Conservation (phyloP, 805 yeast genomes). For the Metschnikowia dekortorum region DNA sequence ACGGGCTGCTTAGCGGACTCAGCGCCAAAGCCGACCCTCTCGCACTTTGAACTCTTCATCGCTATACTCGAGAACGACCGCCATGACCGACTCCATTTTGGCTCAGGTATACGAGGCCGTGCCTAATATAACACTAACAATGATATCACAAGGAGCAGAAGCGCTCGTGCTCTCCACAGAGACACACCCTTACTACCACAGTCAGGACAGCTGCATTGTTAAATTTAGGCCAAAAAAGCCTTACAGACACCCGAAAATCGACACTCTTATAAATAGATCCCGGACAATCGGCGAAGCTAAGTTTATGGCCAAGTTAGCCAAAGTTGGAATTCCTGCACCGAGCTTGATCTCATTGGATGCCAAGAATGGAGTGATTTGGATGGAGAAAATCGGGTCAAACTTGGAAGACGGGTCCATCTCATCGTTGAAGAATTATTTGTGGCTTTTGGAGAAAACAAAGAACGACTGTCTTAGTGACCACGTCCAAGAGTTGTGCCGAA, state of each 20-base stretch:
- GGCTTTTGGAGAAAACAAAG: constrained; percentile 48
- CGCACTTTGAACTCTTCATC: not conserved
- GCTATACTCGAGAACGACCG: not conserved
- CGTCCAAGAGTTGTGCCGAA: constrained; percentile 42
- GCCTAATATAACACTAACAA: constrained; percentile 46
- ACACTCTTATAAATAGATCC: constrained; percentile 67
- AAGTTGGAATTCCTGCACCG: constrained; percentile 66
- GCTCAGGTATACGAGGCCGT: constrained; percentile 39
- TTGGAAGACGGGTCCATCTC: constrained; percentile 51
- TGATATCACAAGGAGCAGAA: constrained; percentile 87
- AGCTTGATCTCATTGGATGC: constrained; percentile 71
- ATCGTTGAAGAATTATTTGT: constrained; percentile 67
- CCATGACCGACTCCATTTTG: constrained; percentile 55
- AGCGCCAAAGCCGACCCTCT: not conserved
- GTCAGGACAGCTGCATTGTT: constrained; percentile 44
- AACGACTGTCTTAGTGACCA: constrained; percentile 24
- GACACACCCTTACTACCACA: constrained; percentile 56
- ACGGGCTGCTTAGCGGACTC: not conserved
- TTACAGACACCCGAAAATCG: constrained; percentile 85
- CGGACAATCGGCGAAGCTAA: constrained; percentile 85
- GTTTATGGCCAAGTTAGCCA: constrained; percentile 53
- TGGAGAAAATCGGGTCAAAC: constrained; percentile 68
- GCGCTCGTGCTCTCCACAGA: constrained; percentile 67
- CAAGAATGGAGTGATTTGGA: constrained; percentile 77
- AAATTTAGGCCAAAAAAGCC: constrained; percentile 87